These are phyloP conservation scores for Trapa incisa DNA, from an alignment of 345 rosid genomes.

Conservation along the genomic window DNA sequence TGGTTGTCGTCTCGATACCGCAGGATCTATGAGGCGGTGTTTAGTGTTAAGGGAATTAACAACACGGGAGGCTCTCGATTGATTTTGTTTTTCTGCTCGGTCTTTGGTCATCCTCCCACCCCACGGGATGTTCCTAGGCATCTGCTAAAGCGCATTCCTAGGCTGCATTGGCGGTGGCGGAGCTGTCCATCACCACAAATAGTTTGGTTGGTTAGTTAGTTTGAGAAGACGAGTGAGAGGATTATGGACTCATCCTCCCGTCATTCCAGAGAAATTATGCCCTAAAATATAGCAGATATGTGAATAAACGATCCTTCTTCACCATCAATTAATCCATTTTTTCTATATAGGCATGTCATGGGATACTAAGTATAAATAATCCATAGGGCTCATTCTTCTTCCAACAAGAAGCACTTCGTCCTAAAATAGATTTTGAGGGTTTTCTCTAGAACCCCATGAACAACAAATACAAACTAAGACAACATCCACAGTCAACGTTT, in stretches of 20 bases:
- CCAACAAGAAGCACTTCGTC: background rate
- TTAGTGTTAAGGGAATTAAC: background rate
- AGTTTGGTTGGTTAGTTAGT: background rate
- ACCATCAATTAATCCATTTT: too few relatives aligned
- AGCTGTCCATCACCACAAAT: background rate
- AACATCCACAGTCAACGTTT: background rate
- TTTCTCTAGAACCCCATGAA: background rate
- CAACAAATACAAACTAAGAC: background rate
- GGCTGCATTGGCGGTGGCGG: background rate
- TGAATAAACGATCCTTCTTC: too few relatives aligned
- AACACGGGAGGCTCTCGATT: background rate
- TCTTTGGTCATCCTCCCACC: background rate
- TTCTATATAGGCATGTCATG: too few relatives aligned
- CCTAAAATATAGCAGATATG: too few relatives aligned
- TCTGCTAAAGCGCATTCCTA: background rate
- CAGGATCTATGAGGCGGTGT: background rate
- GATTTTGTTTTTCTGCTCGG: background rate
- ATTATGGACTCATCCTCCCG: background rate
- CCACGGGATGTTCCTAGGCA: background rate
- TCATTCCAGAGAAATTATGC: too few relatives aligned
- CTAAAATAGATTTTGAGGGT: background rate
- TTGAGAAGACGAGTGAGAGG: background rate
- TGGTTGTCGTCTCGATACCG: background rate
- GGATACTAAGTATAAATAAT: too few relatives aligned
- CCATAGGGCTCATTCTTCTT: background rate